Conservation (phyloP, 1,284 basidiomycete species). For the Austroboletus niveus region DNA sequence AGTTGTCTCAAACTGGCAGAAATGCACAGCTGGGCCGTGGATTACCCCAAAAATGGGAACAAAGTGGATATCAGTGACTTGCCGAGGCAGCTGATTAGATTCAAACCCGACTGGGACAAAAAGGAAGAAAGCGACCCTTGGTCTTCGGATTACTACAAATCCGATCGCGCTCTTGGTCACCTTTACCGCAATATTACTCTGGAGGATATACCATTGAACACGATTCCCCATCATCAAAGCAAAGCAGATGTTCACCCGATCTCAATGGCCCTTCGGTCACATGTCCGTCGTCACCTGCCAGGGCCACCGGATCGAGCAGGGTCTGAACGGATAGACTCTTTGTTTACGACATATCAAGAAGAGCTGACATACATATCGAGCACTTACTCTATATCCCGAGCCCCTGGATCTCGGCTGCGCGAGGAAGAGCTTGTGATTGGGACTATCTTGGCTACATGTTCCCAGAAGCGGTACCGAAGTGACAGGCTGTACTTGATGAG, state of each 20-base stretch:
- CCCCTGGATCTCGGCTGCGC: slow-evolving; percentile 51
- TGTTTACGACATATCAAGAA: slow-evolving; percentile 55
- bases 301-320: slow-evolving; percentile 31
- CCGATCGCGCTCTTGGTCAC: slow-evolving; percentile 62
- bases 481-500: slow-evolving; percentile 64
- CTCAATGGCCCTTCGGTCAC: slow-evolving; percentile 40
- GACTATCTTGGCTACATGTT: slow-evolving; percentile 65
- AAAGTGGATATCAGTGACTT: slow-evolving; percentile 54
- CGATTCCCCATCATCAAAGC: slow-evolving; percentile 18
- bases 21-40: slow-evolving; percentile 68
- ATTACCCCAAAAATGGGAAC: slow-evolving; percentile 72
- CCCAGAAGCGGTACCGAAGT: slow-evolving; percentile 56
- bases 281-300: slow-evolving; percentile 39
- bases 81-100: slow-evolving; percentile 53
- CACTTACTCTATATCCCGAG: slow-evolving; percentile 65
- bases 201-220: slow-evolving; percentile 35
- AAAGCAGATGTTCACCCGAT: slow-evolving; percentile 47
- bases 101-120: slow-evolving; percentile 76
- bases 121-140: slow-evolving; percentile 60
- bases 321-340: slow-evolving; percentile 33
- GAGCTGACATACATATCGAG: slow-evolving; percentile 67
- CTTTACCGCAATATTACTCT: slow-evolving; percentile 63
- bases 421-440: slow-evolving; percentile 76
- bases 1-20: slow-evolving; percentile 63
- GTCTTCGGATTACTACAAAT: slow-evolving; percentile 66